Conservation (phyloP, 2,329 filamentous ascomycete genomes). For the Arachnomyces sp. region DNA sequence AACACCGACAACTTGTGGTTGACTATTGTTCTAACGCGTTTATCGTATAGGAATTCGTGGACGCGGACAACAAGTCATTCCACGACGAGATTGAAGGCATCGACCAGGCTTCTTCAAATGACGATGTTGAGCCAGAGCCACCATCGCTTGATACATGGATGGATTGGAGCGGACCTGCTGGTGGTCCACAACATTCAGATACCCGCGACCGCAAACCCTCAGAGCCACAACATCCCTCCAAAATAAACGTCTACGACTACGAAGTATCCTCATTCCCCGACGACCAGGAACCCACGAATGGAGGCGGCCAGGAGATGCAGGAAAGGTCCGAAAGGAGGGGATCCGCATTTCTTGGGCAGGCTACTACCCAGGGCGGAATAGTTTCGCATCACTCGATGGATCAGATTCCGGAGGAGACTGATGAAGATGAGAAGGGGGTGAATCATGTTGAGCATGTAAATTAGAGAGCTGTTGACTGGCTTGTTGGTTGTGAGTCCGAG, state of each 20-base stretch:
- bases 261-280: slow-evolving; percentile 26
- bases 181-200: neutral
- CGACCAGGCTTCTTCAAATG: slow-evolving; percentile 10
- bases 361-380: slow-evolving; percentile 10
- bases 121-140: slow-evolving; percentile 1
- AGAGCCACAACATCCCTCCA: slow-evolving; percentile 7
- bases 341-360: slow-evolving; percentile 17
- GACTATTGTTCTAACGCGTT: slow-evolving; percentile 10
- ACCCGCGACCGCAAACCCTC: slow-evolving; percentile 2
- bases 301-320: slow-evolving; percentile 31
- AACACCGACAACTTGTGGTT: no score
- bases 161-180: neutral
- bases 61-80: slow-evolving; percentile 40
- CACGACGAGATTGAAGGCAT: slow-evolving; percentile 25
- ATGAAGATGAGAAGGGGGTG: neutral
- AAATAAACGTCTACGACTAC: slow-evolving; percentile 32
- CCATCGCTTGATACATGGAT: neutral
- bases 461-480: no score
- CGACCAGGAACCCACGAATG: slow-evolving; percentile 20
- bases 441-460: slow-evolving; percentile 2
- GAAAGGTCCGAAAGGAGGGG: slow-evolving; percentile 34
- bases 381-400: slow-evolving; percentile 1
- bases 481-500: no score
- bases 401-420: slow-evolving; percentile 2
- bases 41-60: slow-evolving; percentile 37